phyloP scores from a whole-genome alignment of 1,284 basidiomycete species.

The Boletus smithii region DNA sequence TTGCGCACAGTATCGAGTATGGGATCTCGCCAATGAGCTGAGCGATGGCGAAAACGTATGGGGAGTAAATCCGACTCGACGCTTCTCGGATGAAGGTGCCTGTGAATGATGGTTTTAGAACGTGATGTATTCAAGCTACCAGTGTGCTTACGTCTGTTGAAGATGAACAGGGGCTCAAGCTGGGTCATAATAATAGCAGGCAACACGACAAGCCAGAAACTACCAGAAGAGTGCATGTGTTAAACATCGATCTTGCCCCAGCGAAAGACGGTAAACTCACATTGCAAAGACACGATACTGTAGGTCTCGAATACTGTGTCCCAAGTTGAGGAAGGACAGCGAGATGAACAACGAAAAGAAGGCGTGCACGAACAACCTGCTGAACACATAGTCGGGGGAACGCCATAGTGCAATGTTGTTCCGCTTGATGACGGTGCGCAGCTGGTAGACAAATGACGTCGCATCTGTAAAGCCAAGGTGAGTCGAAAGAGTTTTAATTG shows the following conservation, averaged over 20 bases:
- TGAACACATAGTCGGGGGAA: slow-evolving; percentile 80
- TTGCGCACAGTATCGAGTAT: slow-evolving; percentile 68
- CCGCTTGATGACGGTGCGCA: slow-evolving; percentile 69
- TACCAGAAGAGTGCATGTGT: slow-evolving; percentile 24
- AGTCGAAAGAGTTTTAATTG: not conserved
- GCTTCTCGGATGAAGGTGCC: slow-evolving; percentile 69
- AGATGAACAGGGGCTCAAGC: slow-evolving; percentile 85
- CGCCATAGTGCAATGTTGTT: slow-evolving; percentile 82
- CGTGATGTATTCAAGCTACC: not conserved
- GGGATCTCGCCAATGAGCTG: slow-evolving; percentile 84
- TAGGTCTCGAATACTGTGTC: slow-evolving; percentile 63
- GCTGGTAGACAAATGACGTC: slow-evolving; percentile 76
- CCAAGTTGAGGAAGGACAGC: slow-evolving; percentile 80
- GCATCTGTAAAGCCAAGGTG: slow-evolving; percentile 48
- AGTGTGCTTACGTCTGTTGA: slow-evolving; percentile 56
- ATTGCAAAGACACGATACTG: slow-evolving; percentile 85
- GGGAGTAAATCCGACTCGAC: slow-evolving; percentile 75
- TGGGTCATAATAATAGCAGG: slow-evolving; percentile 78
- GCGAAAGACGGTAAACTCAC: slow-evolving; percentile 37
- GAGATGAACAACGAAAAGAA: slow-evolving; percentile 80
- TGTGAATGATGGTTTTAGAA: slow-evolving; percentile 9
- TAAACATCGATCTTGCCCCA: not conserved
- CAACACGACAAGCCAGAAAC: slow-evolving; percentile 68
- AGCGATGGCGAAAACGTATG: slow-evolving; percentile 78
- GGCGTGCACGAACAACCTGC: slow-evolving; percentile 73